Evolutionary conservation across 2,329 filamentous ascomycete genomes (phyloP), one percentile per base, ranked within the genome.

Genomic region (Exophiala oligosperma): DNA sequence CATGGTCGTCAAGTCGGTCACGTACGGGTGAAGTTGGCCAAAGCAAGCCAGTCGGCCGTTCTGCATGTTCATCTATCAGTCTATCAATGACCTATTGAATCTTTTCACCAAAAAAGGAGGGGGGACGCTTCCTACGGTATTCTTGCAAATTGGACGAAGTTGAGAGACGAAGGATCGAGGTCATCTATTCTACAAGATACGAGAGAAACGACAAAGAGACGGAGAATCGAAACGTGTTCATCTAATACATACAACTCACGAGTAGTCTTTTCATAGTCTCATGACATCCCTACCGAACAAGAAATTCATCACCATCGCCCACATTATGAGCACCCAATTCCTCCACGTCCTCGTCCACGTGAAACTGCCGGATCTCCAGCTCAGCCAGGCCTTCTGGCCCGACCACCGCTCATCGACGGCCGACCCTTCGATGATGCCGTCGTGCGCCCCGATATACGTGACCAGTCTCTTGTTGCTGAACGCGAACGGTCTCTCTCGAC

Each of bases 1-100:
- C 70, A 80, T 88, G 70, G 75, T 83, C 38, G 87, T 87, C 63
- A 92, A 93, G 80, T 28, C 26, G 26, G 26, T 28, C 4, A 28
- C 26, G 26, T 28, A 28, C 7, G 26, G 26, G 26, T 17, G 17
- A 17, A 17, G 17, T 17, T 17, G 17, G 17, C 17, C 17, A 17
- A 17, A 17, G 17, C 17, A 17, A 17, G 17, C 17, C 17, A 17
- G 17, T 17, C 17, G 17, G 17, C 26, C 26, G 4, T 28, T 28
- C 26, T 28, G 4, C 26, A 4, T 28, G 4, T 28, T 7, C 26
- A 28, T 7, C 26, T 28, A 4, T 28, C 26, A 4, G 26, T 17
- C 17, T 17, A 17, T 17, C 17, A 17, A 17, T 17, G 17, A 17
- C 17, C 17, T 17, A 17, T 17, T 17, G 17, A 17, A 17, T 17